Conservation (phyloP, 2,329 filamentous ascomycete genomes). For the Exophiala sp. region DNA sequence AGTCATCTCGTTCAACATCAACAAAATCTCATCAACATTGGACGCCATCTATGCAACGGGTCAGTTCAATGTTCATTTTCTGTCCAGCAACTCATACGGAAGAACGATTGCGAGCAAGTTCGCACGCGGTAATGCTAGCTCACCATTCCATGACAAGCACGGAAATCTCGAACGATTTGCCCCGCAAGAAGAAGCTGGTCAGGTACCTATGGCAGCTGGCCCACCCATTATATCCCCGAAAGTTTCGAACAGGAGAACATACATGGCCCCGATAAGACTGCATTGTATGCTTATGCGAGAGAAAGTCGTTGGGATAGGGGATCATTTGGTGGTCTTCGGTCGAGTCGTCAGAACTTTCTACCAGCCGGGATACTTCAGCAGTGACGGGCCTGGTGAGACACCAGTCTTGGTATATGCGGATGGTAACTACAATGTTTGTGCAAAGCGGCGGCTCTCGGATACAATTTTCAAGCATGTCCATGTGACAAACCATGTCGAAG, state of each 20-base stretch:
- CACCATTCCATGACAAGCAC: conserved; percentile 18
- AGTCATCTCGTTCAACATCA: conserved; percentile 61
- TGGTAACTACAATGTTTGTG: background rate
- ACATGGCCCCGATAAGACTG: conserved; percentile 5
- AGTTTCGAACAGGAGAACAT: background rate
- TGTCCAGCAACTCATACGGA: conserved; percentile 32
- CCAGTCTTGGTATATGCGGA: background rate
- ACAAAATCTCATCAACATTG: conserved; percentile 54
- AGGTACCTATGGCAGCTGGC: no score
- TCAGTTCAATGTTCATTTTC: conserved; percentile 52
- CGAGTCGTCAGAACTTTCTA: conserved; percentile 30
- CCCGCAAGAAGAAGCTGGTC: no score
- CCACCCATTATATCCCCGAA: no score
- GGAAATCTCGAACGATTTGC: conserved; percentile 16
- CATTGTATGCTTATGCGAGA: conserved; percentile 31
- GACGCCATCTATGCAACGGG: conserved; percentile 47
- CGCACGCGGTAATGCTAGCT: conserved; percentile 16
- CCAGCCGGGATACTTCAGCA: background rate
- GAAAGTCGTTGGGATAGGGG: conserved; percentile 40
- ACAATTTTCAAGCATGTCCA: no score
- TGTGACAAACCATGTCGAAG: no score
- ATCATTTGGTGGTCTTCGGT: conserved; percentile 49
- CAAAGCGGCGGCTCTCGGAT: background rate
- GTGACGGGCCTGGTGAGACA: background rate
- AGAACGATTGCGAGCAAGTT: conserved; percentile 29